Evolutionary conservation across 78 protist genomes (phyloP).

Genomic region (Polysphondylium violaceum): DNA sequence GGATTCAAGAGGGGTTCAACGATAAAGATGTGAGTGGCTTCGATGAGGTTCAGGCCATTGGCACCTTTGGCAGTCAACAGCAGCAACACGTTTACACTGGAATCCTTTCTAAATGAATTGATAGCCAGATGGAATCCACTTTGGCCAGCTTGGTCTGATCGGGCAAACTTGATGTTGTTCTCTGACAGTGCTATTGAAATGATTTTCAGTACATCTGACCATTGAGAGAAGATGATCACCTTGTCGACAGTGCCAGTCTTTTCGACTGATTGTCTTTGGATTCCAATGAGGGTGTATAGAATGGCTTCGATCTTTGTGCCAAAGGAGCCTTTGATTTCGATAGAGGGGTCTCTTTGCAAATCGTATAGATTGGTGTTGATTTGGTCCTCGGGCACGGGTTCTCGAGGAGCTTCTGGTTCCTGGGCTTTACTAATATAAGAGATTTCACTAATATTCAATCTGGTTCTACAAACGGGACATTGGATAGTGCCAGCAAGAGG

Average conservation of each 20-base stretch:
- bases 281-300: slow-evolving; percentile 2
- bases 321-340: slow-evolving; percentile 61
- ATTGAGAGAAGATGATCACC: slow-evolving; percentile 71
- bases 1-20: slow-evolving; percentile 84
- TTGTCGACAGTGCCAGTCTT: slow-evolving; percentile 3
- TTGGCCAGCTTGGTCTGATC: background rate
- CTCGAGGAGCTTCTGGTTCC: too few relatives aligned
- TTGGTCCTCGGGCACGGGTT: background rate
- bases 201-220: slow-evolving; percentile 74
- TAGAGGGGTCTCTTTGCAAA: background rate
- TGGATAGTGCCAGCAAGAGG: slow-evolving; percentile 29
- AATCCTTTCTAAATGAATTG: slow-evolving; percentile 31
- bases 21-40: slow-evolving; percentile 81
- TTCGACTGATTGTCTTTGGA: background rate
- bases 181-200: slow-evolving; percentile 34
- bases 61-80: slow-evolving; percentile 42
- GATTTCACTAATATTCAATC: slow-evolving; percentile 58
- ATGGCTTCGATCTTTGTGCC: slow-evolving; percentile 80
- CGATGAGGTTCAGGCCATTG: slow-evolving; percentile 81
- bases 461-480: slow-evolving; percentile 68
- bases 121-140: slow-evolving; percentile 28
- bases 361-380: background rate
- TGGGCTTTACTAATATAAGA: slow-evolving; percentile 18
- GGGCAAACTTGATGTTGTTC: background rate
- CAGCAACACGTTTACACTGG: slow-evolving; percentile 53